Evolutionary conservation across 495 filamentous ascomycete species (phyloP).

Genomic region (Chlorociboria aeruginascens): DNA sequence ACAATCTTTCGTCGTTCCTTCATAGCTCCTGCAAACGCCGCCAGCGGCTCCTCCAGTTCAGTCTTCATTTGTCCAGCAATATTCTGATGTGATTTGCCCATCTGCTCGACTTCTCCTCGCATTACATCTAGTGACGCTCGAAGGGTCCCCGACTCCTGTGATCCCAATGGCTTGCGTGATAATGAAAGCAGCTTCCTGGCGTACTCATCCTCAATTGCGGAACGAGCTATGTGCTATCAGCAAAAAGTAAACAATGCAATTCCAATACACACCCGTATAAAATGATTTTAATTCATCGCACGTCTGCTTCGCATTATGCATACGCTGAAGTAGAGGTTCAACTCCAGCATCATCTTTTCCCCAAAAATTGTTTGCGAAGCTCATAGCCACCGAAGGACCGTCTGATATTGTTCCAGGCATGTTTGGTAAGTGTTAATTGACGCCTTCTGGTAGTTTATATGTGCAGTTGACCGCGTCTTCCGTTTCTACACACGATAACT

Average conservation of each 20-base stretch:
- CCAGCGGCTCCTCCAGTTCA: slow-evolving; percentile 90
- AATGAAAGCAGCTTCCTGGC: slow-evolving; percentile 81
- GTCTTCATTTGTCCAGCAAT: slow-evolving; percentile 91
- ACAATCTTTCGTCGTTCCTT: slow-evolving; percentile 96
- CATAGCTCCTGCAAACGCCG: slow-evolving; percentile 82
- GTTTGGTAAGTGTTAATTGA: background rate
- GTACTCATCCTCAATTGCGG: slow-evolving; percentile 95
- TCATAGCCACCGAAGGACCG: slow-evolving; percentile 34
- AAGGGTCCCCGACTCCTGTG: slow-evolving; percentile 76
- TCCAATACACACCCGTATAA: slow-evolving; percentile 55
- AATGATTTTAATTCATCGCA: slow-evolving; percentile 90
- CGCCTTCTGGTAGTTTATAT: no score
- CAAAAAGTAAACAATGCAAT: background rate
- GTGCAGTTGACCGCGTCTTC: no score
- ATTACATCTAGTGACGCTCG: slow-evolving; percentile 74
- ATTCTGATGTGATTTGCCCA: slow-evolving; percentile 82
- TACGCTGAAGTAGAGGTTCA: slow-evolving; percentile 81
- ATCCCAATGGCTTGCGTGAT: slow-evolving; percentile 79
- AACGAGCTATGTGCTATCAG: slow-evolving; percentile 48
- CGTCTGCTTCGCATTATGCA: slow-evolving; percentile 91
- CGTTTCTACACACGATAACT: no score
- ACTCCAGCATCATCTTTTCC: slow-evolving; percentile 98
- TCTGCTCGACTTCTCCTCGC: slow-evolving; percentile 84
- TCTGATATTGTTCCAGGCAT: slow-evolving; percentile 23
- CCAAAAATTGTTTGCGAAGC: slow-evolving; percentile 98